Percentiles rank a stretch among this genome's conserved stretches.
Conservation (phyloP, 2,329 filamentous ascomycete species). For the Daldinia sp. region DNA sequence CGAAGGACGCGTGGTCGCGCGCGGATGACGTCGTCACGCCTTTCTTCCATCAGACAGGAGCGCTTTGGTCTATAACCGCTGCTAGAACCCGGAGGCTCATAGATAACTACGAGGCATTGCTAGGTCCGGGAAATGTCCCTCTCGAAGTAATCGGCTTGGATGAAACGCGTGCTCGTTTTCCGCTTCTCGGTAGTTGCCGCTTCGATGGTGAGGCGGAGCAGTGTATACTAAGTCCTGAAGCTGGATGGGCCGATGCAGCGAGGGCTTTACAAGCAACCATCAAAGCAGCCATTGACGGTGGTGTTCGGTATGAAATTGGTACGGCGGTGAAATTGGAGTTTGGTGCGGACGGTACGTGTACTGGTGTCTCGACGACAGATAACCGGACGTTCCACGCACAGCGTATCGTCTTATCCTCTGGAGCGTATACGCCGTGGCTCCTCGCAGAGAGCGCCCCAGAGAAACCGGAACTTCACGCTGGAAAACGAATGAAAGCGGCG, state of each 20-base stretch:
- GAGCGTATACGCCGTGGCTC: conserved; percentile 65
- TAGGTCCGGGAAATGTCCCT: conserved; percentile 43
- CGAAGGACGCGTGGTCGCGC: conserved; percentile 60
- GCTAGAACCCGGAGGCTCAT: conserved; percentile 60
- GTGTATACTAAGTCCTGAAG: conserved; percentile 10
- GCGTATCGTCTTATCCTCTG: conserved; percentile 62
- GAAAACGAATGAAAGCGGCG: conserved; percentile 60
- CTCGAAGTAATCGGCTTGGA: conserved; percentile 56
- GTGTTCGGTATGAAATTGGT: conserved; percentile 66
- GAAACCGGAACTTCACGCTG: conserved; percentile 61
- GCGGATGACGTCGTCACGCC: conserved; percentile 62
- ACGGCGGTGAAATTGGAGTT: conserved; percentile 60
- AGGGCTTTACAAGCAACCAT: conserved; percentile 65
- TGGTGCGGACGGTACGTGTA: conserved; percentile 53
- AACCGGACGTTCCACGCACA: conserved; percentile 58
- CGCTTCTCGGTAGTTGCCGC: not conserved
- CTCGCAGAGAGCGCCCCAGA: conserved; percentile 61
- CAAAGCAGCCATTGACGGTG: conserved; percentile 58
- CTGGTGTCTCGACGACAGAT: conserved; percentile 57
- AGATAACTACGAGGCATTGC: conserved; percentile 59
- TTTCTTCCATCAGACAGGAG: conserved; percentile 67
- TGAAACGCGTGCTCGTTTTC: conserved; percentile 58
- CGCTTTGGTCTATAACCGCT: conserved; percentile 61
- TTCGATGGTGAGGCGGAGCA: conserved; percentile 4
- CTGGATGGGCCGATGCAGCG: conserved; percentile 65